phyloP scores from a whole-genome alignment of 257 asterid species.

The Galeopsis tetrahit region DNA sequence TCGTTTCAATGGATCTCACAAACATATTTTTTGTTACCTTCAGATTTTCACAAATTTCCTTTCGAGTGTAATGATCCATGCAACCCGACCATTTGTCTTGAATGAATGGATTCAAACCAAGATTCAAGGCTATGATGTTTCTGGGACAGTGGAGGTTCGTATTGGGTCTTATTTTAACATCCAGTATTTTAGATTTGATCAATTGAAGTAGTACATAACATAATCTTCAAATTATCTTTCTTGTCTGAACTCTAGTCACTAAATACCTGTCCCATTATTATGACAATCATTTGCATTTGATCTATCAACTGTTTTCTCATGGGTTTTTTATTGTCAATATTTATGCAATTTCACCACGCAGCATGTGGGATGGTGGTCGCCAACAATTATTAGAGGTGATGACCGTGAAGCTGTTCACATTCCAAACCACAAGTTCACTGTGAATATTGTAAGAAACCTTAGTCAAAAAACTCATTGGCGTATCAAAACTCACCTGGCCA shows the following conservation, averaged over 20 bases:
- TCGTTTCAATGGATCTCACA: conserved; percentile 27
- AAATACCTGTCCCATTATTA: not conserved
- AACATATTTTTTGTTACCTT: conserved; percentile 29
- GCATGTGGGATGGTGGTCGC: conserved; percentile 99
- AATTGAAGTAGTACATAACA: not conserved
- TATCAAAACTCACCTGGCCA: conserved; percentile 83
- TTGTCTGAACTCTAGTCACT: conserved; percentile 1
- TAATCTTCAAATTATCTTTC: conserved; percentile 1
- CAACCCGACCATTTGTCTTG: conserved; percentile 86
- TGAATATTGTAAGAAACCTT: conserved; percentile 84
- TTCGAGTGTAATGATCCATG: conserved; percentile 92
- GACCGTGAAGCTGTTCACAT: conserved; percentile 96
- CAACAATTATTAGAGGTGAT: conserved; percentile 88
- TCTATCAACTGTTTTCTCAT: not conserved
- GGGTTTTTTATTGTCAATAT: conserved; percentile 9
- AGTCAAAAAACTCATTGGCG: conserved; percentile 97
- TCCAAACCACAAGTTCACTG: conserved; percentile 91
- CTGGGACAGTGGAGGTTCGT: conserved; percentile 96
- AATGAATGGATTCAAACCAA: conserved; percentile 95
- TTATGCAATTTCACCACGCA: conserved; percentile 39
- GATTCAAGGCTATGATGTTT: conserved; percentile 92
- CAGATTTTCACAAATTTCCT: conserved; percentile 97
- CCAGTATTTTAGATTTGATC: conserved; percentile 3
- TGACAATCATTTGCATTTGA: not conserved
- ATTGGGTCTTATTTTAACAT: conserved; percentile 22